These are phyloP conservation scores for Physcia stellaris DNA, from an alignment of 495 filamentous ascomycete species.

Conservation along the genomic window DNA sequence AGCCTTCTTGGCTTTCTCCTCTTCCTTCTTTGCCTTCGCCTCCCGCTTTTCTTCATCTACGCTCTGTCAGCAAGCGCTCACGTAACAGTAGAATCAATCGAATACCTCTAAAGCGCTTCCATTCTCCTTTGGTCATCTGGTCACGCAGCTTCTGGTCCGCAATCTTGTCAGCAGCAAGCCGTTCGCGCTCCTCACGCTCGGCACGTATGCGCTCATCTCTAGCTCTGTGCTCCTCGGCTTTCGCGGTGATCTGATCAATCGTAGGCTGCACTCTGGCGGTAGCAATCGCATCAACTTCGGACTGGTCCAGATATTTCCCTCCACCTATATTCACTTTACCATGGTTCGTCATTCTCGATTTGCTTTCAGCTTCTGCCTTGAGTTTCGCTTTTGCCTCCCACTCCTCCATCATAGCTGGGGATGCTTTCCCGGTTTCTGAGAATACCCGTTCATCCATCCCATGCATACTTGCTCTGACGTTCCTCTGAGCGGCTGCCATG, in stretches of 20 bases:
- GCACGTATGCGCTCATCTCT: constrained; percentile 42
- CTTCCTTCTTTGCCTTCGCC: constrained; percentile 34
- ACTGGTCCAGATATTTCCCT: constrained; percentile 63
- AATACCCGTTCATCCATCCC: constrained; percentile 70
- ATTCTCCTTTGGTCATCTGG: constrained; percentile 15
- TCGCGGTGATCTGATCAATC: constrained; percentile 76
- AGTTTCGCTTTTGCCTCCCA: constrained; percentile 67
- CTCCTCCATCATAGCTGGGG: constrained; percentile 51
- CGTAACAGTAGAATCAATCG: not conserved
- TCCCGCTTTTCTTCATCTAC: constrained; percentile 38
- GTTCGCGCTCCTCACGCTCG: constrained; percentile 36
- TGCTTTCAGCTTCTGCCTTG: constrained; percentile 51
- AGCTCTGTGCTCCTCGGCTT: constrained; percentile 52
- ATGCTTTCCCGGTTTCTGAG: constrained; percentile 61
- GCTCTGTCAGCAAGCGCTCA: constrained; percentile 12
- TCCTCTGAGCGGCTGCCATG: constrained; percentile 67
- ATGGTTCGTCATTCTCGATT: constrained; percentile 37
- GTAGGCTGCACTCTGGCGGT: constrained; percentile 70
- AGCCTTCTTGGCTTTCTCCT: constrained; percentile 32
- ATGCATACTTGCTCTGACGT: constrained; percentile 64
- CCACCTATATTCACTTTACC: constrained; percentile 69
- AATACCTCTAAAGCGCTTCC: constrained; percentile 33
- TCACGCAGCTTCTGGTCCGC: constrained; percentile 25
- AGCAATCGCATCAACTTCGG: constrained; percentile 71
- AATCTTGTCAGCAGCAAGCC: constrained; percentile 33